A percentile compares a stretch with the other conserved stretches of the same genome.
Conservation (phyloP, 129 eudicot species). For the Arctium lappa region DNA sequence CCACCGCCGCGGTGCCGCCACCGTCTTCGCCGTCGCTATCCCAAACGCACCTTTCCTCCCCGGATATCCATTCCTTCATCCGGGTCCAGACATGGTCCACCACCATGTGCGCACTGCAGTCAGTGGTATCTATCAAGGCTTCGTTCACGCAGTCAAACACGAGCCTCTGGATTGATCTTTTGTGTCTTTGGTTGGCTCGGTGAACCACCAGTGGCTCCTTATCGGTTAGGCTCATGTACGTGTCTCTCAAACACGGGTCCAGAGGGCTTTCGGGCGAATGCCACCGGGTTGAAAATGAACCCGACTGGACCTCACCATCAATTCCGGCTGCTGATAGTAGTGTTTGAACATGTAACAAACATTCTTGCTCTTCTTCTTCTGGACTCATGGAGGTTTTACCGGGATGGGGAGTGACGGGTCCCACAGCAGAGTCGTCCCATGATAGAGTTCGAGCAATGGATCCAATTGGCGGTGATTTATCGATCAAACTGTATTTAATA, state of each 20-base stretch:
- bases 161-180: constrained; percentile 59
- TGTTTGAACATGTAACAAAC: constrained; percentile 51
- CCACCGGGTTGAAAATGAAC: constrained; percentile 45
- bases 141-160: constrained; percentile 83
- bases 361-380: constrained; percentile 61
- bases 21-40: constrained; percentile 30
- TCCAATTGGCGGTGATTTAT: constrained; percentile 92
- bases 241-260: constrained; percentile 77
- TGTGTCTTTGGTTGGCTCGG: constrained; percentile 59
- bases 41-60: constrained; percentile 43
- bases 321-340: constrained; percentile 65
- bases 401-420: constrained; percentile 36
- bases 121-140: constrained; percentile 44
- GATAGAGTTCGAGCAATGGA: constrained; percentile 92
- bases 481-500: constrained; percentile 59
- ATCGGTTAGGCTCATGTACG: constrained; percentile 41
- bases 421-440: constrained; percentile 58
- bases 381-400: constrained; percentile 34
- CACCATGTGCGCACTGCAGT: constrained; percentile 14
- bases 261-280: constrained; percentile 80
- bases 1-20: constrained; percentile 51
- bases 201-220: constrained; percentile 31
- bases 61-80: constrained; percentile 59
- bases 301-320: constrained; percentile 25
- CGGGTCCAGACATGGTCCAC: constrained; percentile 64